A percentile compares a stretch with the other conserved stretches of the same genome.
Conservation (phyloP, 805 yeast genomes). For the Blastobotrys robertii region DNA sequence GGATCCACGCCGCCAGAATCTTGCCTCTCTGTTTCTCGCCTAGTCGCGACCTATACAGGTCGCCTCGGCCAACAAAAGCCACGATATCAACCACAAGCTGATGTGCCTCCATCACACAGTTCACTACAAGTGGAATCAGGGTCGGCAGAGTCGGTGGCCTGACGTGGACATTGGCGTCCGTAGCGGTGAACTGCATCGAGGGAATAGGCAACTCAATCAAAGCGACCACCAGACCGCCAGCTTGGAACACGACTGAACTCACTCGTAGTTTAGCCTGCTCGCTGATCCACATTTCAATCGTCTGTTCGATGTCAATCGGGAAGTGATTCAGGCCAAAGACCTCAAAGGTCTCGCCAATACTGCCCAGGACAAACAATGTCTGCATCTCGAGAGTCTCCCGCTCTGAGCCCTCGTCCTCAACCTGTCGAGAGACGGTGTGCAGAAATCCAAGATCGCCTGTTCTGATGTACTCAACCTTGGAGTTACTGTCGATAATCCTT, state of each 20-base stretch:
- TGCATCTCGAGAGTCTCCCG: conserved; percentile 47
- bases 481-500: conserved; percentile 52
- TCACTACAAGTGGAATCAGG: conserved; percentile 73
- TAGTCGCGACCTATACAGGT: conserved; percentile 59
- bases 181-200: conserved; percentile 15
- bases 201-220: conserved; percentile 47
- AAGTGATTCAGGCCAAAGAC: conserved; percentile 86
- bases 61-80: conserved; percentile 58
- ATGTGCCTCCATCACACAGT: conserved; percentile 68
- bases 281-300: conserved; percentile 46
- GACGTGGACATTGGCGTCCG: background rate
- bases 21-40: conserved; percentile 70
- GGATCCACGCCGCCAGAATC: conserved; percentile 48
- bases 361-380: conserved; percentile 75
- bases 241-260: conserved; percentile 53
- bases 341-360: conserved; percentile 80
- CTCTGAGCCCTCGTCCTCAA: conserved; percentile 23
- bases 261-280: conserved; percentile 24
- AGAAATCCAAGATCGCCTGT: conserved; percentile 94
- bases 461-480: conserved; percentile 57
- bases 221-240: conserved; percentile 69
- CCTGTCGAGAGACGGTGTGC: conserved; percentile 50
- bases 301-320: conserved; percentile 69
- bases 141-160: conserved; percentile 42
- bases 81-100: conserved; percentile 77